Evolutionary conservation across 202 grass and related monocot genomes (phyloP), one percentile per base, ranked within the genome.

Genomic region (Schoenoplectus triqueter): DNA sequence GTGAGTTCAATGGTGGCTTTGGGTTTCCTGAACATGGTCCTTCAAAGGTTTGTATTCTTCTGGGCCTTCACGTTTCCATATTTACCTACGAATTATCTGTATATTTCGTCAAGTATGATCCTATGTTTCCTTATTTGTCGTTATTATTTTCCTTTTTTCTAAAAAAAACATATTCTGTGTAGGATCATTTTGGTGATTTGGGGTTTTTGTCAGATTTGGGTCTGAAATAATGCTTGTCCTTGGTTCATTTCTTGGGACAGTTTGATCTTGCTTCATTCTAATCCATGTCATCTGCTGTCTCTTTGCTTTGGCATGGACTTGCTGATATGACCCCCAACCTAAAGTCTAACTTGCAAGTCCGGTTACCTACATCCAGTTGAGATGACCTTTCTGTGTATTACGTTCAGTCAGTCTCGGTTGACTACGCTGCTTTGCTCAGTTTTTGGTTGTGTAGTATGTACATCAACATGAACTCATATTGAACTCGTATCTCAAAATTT

Each of bases 1-100:
- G 73, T 31, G 96, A 95, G 48, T 97, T 87, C 56, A 60, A 71
- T 15, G 42, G 84, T 83, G 86, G 84, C 74, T 93, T 95, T 6
- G 80, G 91, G 66, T 95, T 94, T 66, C 40, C 73, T 4, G 96
- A 98, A 65, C 86, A 92, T 80, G 80, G 81, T 78, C 94, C 93
- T 60, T 91, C 96, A 49, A 98, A 98, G 96, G 96, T 92, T 66
- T 77, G 80, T 48, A 4, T 2, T 61, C 11, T 79, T 60, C 7
- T 61, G 6, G 22, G 15, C 55, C 14, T 79, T n/a, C 5, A 5
- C 22, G 61, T 44, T 61, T 79, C 6, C 55, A 60, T 61, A 42
- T 42, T n/a, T 78, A 17, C 22, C 5, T 9, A 59, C 13, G 6
- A 55, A 42, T 40, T 1, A 13, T 59, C 54, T 78, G 22, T 60